Conservation (phyloP, 495 filamentous ascomycete species). For the Hypoxylon fuscum region DNA sequence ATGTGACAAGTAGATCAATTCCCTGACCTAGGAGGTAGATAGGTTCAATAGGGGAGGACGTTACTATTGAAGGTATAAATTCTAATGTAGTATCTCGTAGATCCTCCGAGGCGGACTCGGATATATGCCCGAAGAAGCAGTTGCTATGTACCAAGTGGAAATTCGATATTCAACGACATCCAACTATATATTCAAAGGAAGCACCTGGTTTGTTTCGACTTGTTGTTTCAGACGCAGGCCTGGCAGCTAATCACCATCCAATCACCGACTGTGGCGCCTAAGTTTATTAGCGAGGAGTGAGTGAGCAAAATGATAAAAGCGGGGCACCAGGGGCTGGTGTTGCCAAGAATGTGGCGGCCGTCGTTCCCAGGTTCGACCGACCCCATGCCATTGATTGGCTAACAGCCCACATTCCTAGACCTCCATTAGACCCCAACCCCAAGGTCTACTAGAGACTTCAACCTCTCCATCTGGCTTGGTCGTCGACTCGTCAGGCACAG, state of each 20-base stretch:
- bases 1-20: conserved; percentile 5
- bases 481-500: background rate
- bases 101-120: conserved; percentile 11
- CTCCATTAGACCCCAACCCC: no score
- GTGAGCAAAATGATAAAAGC: no score
- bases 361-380: conserved; percentile 35
- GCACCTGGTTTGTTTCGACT: conserved; percentile 35
- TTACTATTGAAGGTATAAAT: no score
- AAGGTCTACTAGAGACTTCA: conserved; percentile 15
- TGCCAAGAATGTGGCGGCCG: conserved; percentile 43
- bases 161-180: conserved; percentile 9
- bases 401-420: conserved; percentile 14
- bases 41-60: background rate
- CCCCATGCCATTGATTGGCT: conserved; percentile 42
- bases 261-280: conserved; percentile 37
- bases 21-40: background rate
- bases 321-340: conserved; percentile 24
- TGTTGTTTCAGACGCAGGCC: conserved; percentile 28
- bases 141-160: conserved; percentile 7
- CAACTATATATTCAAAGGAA: conserved; percentile 28
- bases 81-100: background rate
- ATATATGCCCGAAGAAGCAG: conserved; percentile 8
- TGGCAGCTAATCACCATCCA: no score
- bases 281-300: no score
- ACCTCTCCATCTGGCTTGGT: conserved; percentile 2